Evolutionary conservation across 78 protist species (phyloP).

Genomic region (Dictyostelium intermedium): DNA sequence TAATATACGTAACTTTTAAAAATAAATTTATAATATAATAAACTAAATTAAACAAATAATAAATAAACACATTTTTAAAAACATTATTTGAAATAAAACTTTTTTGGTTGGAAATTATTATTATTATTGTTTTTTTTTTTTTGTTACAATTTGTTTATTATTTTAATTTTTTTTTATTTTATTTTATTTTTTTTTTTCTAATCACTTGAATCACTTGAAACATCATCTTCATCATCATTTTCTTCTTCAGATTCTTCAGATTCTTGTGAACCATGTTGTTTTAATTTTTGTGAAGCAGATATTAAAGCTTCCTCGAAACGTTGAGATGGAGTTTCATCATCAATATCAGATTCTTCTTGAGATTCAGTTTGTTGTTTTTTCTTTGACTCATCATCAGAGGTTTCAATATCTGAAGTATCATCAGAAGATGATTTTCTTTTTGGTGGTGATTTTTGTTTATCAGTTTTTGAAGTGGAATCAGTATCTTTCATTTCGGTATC

Average conservation of each 20-base stretch:
- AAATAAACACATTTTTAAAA: no score
- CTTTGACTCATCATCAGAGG: constrained; percentile 3
- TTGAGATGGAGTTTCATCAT: background rate
- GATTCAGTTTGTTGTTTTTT: background rate
- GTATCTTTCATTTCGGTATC: background rate
- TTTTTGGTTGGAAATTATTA: no score
- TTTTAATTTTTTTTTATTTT: background rate
- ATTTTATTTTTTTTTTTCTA: background rate
- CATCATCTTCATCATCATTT: background rate
- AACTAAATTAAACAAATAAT: no score
- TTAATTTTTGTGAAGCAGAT: background rate
- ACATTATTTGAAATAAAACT: no score
- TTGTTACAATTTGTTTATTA: background rate
- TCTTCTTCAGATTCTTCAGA: background rate
- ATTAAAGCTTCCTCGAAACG: background rate
- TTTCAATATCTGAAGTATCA: background rate
- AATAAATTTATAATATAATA: background rate
- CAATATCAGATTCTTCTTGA: background rate
- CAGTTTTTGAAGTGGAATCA: background rate
- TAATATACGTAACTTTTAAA: constrained; percentile 21
- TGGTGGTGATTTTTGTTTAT: background rate
- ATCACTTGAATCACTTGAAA: background rate
- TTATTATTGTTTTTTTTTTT: background rate
- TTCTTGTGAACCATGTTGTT: background rate
- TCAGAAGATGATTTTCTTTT: background rate